phyloP scores from a whole-genome alignment of 441 rosid species.

The Adansonia grandidieri region DNA sequence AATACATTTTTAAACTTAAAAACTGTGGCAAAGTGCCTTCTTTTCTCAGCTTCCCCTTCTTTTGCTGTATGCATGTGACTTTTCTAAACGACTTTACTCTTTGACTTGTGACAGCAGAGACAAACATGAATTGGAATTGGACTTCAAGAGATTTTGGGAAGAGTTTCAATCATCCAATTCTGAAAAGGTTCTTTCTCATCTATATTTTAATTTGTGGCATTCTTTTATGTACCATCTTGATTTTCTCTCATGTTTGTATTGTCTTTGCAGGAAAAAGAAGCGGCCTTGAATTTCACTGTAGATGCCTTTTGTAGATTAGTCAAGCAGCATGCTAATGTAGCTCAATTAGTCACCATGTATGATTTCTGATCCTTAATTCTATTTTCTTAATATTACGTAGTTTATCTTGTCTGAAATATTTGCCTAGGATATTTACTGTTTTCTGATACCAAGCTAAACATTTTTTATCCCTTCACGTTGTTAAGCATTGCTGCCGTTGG shows the following conservation, averaged over 20 bases:
- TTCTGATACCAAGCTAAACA: not conserved
- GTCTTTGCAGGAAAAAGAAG: constrained; percentile 95
- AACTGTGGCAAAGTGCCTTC: not conserved
- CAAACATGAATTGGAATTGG: constrained; percentile 20
- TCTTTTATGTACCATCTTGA: constrained; percentile 14
- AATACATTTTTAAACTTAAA: not conserved
- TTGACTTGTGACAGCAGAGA: no score
- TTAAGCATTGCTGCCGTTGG: not conserved
- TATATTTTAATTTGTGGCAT: no score
- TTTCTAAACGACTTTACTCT: not conserved
- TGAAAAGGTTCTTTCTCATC: constrained; percentile 58
- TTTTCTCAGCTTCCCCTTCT: not conserved
- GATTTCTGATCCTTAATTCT: constrained; percentile 26
- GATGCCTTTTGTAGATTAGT: constrained; percentile 98
- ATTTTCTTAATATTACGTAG: constrained; percentile 1
- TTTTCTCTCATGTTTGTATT: constrained; percentile 25
- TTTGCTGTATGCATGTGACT: not conserved
- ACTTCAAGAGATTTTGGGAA: constrained; percentile 97
- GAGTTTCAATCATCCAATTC: constrained; percentile 98
- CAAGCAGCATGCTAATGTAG: constrained; percentile 91
- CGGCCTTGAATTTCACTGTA: constrained; percentile 87
- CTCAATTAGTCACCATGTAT: constrained; percentile 93
- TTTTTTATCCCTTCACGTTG: not conserved
- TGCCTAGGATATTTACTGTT: no score
- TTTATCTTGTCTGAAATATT: not conserved